Percentiles rank a stretch among this genome's conserved stretches.
These are phyloP conservation scores for Phytophthora pistaciae DNA, from an alignment of 352 stramenopile genomes.

Conservation along the genomic window DNA sequence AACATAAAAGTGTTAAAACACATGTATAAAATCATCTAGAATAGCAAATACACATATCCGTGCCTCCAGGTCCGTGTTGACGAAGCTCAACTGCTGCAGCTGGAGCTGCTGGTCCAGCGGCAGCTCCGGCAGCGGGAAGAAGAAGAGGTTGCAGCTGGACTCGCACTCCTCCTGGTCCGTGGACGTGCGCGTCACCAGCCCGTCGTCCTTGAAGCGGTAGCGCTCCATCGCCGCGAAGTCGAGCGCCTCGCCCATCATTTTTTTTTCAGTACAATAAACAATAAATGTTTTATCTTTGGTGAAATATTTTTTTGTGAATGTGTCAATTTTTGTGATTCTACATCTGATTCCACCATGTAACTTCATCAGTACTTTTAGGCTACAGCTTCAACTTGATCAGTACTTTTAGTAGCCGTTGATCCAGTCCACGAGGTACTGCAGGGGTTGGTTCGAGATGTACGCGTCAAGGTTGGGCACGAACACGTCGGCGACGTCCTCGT, in stretches of 20 bases:
- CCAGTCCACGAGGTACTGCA: slow-evolving; percentile 40
- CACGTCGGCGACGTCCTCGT: slow-evolving; percentile 73
- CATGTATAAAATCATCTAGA: background rate
- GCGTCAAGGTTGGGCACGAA: slow-evolving; percentile 64
- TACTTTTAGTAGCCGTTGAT: slow-evolving; percentile 29
- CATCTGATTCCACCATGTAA: too few species aligned
- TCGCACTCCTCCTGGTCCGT: slow-evolving; percentile 90
- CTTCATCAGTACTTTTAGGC: background rate
- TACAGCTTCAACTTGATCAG: background rate
- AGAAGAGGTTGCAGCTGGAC: slow-evolving; percentile 92
- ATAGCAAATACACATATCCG: background rate
- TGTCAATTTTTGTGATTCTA: background rate
- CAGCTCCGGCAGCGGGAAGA: slow-evolving; percentile 89
- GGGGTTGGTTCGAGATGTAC: slow-evolving; percentile 25
- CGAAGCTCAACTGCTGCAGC: slow-evolving; percentile 85
- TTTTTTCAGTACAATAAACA: background rate
- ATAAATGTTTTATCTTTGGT: background rate
- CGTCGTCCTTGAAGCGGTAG: slow-evolving; percentile 67
- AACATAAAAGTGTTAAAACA: slow-evolving; percentile 11
- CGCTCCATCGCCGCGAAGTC: slow-evolving; percentile 43
- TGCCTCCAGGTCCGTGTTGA: slow-evolving; percentile 69
- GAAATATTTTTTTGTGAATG: background rate
- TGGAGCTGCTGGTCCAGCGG: slow-evolving; percentile 81
- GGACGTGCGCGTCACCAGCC: slow-evolving; percentile 62
- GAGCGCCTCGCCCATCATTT: slow-evolving; percentile 10